A percentile compares a stretch with the other conserved stretches of the same genome.
phyloP scores from a whole-genome alignment of 305 asterid genomes.

The Withania somnifera region DNA sequence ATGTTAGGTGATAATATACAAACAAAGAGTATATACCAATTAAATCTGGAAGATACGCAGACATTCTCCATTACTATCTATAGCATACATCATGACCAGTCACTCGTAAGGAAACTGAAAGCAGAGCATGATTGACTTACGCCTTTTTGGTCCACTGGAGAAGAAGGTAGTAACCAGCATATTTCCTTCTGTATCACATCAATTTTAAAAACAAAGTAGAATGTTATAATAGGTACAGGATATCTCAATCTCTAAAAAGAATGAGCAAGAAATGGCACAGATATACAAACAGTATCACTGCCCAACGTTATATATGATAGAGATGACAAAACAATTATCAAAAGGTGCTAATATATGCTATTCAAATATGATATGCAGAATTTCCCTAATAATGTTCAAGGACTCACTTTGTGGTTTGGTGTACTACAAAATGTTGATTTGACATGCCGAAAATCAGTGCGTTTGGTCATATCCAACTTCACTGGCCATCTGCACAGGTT shows the following conservation, averaged over 20 bases:
- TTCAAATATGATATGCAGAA: not conserved
- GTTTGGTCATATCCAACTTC: constrained; percentile 82
- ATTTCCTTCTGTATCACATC: constrained; percentile 61
- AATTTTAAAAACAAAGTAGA: not conserved
- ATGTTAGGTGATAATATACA: not conserved
- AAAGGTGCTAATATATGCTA: not conserved
- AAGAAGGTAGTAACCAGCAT: constrained; percentile 84
- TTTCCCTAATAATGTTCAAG: not conserved
- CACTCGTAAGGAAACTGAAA: not conserved
- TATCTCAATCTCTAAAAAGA: not conserved
- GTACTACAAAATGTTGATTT: constrained; percentile 66
- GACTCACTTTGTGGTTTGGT: constrained; percentile 67
- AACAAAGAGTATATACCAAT: not conserved
- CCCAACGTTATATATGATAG: not conserved
- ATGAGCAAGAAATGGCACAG: not conserved
- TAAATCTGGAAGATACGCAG: not conserved
- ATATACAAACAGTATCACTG: not conserved
- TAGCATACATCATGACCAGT: not conserved
- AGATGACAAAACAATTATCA: not conserved
- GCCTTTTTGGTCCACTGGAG: constrained; percentile 73
- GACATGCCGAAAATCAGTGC: constrained; percentile 84
- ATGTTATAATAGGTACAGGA: not conserved
- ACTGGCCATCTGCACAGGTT: constrained; percentile 81
- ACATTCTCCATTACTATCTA: not conserved
- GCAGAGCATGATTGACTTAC: constrained; percentile 46